A percentile compares a stretch with the other conserved stretches of the same genome.
These are phyloP conservation scores for Hagleromyces aurorensis DNA, from an alignment of 805 yeast genomes.

Conservation along the genomic window DNA sequence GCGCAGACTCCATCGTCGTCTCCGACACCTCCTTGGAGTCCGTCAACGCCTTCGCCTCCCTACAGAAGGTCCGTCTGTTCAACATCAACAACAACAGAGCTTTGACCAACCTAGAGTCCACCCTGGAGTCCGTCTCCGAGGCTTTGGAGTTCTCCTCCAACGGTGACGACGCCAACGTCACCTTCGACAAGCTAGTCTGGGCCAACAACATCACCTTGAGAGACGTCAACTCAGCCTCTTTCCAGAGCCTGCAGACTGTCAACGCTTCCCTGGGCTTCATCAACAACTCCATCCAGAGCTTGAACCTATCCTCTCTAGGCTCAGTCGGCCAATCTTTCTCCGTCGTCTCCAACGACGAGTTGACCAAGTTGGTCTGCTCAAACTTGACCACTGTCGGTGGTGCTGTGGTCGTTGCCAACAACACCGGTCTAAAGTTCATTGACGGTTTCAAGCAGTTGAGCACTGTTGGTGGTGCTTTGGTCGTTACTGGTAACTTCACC, in stretches of 20 bases:
- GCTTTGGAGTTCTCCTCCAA: constrained; percentile 76
- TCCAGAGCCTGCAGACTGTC: constrained; percentile 58
- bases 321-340: constrained; percentile 76
- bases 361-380: constrained; percentile 61
- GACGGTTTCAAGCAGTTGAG: constrained; percentile 67
- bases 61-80: constrained; percentile 43
- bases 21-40: constrained; percentile 67
- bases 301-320: constrained; percentile 48
- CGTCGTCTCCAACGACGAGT: constrained; percentile 62
- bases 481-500: constrained; percentile 70
- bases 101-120: constrained; percentile 64
- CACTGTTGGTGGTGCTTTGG: constrained; percentile 83
- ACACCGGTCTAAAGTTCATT: constrained; percentile 58
- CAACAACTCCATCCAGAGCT: constrained; percentile 54
- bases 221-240: constrained; percentile 65
- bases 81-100: constrained; percentile 87
- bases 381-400: constrained; percentile 74
- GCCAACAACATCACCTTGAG: constrained; percentile 87
- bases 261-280: constrained; percentile 79
- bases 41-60: constrained; percentile 53
- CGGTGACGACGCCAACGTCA: constrained; percentile 65
- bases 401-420: constrained; percentile 86
- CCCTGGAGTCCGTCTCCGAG: constrained; percentile 65
- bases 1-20: constrained; percentile 61
- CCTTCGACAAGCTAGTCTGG: constrained; percentile 63